Percentiles rank a stretch among this genome's conserved stretches.
phyloP scores from a whole-genome alignment of 306 rosid species.

The Rosa multiflora region DNA sequence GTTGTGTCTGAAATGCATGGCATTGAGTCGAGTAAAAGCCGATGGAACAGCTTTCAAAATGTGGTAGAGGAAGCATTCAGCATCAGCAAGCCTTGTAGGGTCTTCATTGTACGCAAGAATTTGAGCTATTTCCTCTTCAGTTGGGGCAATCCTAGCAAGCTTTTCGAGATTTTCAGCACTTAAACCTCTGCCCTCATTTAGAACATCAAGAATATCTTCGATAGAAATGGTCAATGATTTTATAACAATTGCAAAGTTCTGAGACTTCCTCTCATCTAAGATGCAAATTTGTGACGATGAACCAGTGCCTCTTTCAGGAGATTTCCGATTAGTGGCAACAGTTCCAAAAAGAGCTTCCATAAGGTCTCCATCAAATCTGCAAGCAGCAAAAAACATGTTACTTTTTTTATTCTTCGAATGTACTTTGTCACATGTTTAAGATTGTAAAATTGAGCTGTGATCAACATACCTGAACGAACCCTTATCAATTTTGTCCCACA shows the following conservation, averaged over 20 bases:
- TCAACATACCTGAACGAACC: constrained; percentile 76
- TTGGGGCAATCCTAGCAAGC: constrained; percentile 67
- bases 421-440: neutral
- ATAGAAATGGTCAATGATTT: constrained; percentile 63
- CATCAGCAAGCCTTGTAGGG: constrained; percentile 62
- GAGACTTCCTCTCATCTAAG: constrained; percentile 75
- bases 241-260: constrained; percentile 79
- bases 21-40: constrained; percentile 68
- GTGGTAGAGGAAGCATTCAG: constrained; percentile 75
- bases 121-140: constrained; percentile 65
- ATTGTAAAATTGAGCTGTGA: neutral
- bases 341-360: constrained; percentile 92
- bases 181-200: constrained; percentile 73
- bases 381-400: constrained; percentile 1
- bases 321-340: constrained; percentile 49
- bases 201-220: constrained; percentile 58
- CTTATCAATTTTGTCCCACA: constrained; percentile 87
- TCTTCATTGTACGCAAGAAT: constrained; percentile 65
- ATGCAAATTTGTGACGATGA: constrained; percentile 40
- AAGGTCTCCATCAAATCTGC: constrained; percentile 82
- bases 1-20: constrained; percentile 68
- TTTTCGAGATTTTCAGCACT: constrained; percentile 68
- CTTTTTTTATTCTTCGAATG: neutral
- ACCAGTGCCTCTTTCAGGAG: constrained; percentile 39
- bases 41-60: constrained; percentile 76